These are phyloP conservation scores for Gleditsia sinensis DNA, from an alignment of 306 rosid genomes.

Conservation along the genomic window DNA sequence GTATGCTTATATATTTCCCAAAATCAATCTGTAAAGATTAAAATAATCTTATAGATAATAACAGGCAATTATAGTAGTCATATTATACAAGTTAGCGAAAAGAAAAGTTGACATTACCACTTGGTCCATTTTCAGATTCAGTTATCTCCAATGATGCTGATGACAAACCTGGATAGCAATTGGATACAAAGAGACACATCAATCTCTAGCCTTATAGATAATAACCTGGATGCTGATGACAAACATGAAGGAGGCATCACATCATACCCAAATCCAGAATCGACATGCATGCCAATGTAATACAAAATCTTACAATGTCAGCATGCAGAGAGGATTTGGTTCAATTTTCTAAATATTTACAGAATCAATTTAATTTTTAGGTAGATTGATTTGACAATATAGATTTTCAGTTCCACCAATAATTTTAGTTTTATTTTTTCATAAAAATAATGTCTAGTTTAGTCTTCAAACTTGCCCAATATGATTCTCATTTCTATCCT, in stretches of 20 bases:
- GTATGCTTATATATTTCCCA: no score
- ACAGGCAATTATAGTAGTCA: conserved; percentile 20
- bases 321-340: neutral
- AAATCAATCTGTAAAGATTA: no score
- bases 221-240: no score
- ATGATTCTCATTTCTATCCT: neutral
- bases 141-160: conserved; percentile 64
- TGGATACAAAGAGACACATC: neutral
- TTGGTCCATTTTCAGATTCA: conserved; percentile 51
- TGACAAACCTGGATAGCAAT: conserved; percentile 65
- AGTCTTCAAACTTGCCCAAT: neutral
- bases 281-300: neutral
- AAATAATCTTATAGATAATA: no score
- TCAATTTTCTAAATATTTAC: neutral
- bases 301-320: neutral
- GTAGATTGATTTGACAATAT: neutral
- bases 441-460: neutral
- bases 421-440: neutral
- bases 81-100: neutral
- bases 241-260: neutral
- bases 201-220: neutral
- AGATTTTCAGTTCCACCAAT: neutral
- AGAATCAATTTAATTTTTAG: neutral
- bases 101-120: conserved; percentile 31
- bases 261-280: neutral